Evolutionary conservation across 768 basidiomycete genomes (phyloP), one percentile per base, ranked within the genome.

Genomic region (Russula abietina): DNA sequence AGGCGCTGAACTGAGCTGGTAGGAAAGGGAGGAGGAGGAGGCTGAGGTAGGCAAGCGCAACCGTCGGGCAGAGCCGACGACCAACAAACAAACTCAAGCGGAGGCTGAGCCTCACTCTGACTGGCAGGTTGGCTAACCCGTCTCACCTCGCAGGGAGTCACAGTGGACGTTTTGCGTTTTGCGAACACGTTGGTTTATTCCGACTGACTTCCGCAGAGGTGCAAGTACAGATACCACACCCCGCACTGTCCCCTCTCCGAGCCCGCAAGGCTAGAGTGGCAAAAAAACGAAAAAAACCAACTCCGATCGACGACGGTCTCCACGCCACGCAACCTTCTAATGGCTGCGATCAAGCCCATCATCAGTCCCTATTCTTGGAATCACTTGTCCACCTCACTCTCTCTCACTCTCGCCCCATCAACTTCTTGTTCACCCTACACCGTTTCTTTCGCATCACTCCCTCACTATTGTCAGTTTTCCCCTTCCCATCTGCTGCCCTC

Each of bases 241-340:
- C 46, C 24, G n/a, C 24, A 14, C 24, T 17, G 14, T 49, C 38
- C 10, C 48, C 48, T 8, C 48, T 57, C 56, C 12, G 14, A 4
- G 43, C 43, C 52, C 32, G n/a, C 55, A 26, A 26, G 30, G 7
- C 32, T 2, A 24, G 12, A 4, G 26, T n/a, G 10, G 1, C 43
- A 8, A 46, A 22, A 22, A 46, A 46, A 45, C 19, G 16, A n/a
- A 17, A 19, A 19, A 43, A 41, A 45, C 9, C 39, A 57, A 62
- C 61, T 57, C 55, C 55, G 61, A 62, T 62, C 61, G 55, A 57
- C 55, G 55, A 57, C 53, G 26, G 60, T 61, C 52, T 38, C 60
- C 61, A 62, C 61, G 48, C 55, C 55, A 57, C 61, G 45, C 28
- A 30, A 5, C 45, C 45, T 46, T 46, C n/a, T 48, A 46, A 30